A percentile compares a stretch with the other conserved stretches of the same genome.
Evolutionary conservation across 805 yeast genomes (phyloP).

Genomic region (Debaryomyces hansenii): DNA sequence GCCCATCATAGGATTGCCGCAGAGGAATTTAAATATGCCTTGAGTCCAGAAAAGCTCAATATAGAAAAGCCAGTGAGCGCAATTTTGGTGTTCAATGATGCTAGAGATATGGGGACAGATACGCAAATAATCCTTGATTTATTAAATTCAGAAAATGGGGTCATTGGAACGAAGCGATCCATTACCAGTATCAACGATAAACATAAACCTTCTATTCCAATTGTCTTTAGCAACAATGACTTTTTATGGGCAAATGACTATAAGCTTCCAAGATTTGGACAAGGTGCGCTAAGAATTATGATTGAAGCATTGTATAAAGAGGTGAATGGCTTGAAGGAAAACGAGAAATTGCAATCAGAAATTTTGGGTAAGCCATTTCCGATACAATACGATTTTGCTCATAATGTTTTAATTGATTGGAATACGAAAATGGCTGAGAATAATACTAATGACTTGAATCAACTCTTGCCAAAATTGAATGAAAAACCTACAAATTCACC

Average conservation of each 20-base stretch:
- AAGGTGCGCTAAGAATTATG: constrained; percentile 77
- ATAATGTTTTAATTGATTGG: constrained; percentile 64
- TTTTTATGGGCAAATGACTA: constrained; percentile 87
- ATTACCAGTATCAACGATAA: constrained; percentile 8
- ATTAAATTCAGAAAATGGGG: constrained; percentile 62
- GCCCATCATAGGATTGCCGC: constrained; percentile 63
- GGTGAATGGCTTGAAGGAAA: constrained; percentile 43
- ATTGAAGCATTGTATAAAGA: constrained; percentile 60
- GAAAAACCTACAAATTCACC: constrained; percentile 31
- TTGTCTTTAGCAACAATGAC: constrained; percentile 80
- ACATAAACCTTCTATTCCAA: constrained; percentile 60
- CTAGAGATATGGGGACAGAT: constrained; percentile 86
- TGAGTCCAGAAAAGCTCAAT: constrained; percentile 25
- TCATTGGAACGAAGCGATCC: constrained; percentile 58
- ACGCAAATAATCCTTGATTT: constrained; percentile 74
- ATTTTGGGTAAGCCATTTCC: constrained; percentile 81
- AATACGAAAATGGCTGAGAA: constrained; percentile 31
- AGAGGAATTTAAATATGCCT: constrained; percentile 47
- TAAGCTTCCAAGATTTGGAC: constrained; percentile 78
- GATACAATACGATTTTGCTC: constrained; percentile 81
- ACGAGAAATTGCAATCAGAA: constrained; percentile 45
- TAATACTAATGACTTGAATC: constrained; percentile 12
- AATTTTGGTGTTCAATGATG: constrained; percentile 81
- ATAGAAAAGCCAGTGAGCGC: constrained; percentile 60
- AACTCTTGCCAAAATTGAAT: constrained; percentile 47